These are phyloP conservation scores for Gaeumannomyces tritici DNA, from an alignment of 2,329 filamentous ascomycete species.

Conservation along the genomic window DNA sequence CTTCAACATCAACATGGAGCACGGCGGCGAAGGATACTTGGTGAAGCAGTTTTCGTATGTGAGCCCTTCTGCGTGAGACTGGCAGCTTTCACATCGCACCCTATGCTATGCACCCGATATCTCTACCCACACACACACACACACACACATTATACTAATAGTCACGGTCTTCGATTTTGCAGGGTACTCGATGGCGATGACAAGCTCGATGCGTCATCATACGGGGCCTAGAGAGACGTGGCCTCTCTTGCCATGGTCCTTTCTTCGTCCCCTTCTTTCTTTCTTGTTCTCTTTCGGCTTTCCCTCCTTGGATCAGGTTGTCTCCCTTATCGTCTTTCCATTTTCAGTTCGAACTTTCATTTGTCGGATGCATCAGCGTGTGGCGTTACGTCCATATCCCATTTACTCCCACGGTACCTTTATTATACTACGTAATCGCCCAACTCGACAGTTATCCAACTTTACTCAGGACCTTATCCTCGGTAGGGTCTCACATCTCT, in stretches of 20 bases:
- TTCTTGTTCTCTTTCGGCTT: not conserved
- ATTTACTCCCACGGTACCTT: not conserved
- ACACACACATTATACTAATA: too few relatives aligned
- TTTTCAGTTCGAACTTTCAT: not conserved
- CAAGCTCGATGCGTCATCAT: slow-evolving; percentile 39
- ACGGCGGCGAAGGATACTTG: slow-evolving; percentile 84
- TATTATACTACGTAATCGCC: not conserved
- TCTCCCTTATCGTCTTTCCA: not conserved
- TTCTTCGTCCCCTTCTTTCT: not conserved
- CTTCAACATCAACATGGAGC: slow-evolving; percentile 90
- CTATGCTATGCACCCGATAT: not conserved
- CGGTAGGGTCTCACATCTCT: too few relatives aligned
- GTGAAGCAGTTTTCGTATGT: slow-evolving; percentile 89
- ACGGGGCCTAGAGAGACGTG: slow-evolving; percentile 17
- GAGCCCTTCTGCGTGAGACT: not conserved
- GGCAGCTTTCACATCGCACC: not conserved
- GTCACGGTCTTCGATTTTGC: slow-evolving; percentile 1
- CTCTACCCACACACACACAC: too few relatives aligned
- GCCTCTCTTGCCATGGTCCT: not conserved
- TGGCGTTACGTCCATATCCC: not conserved
- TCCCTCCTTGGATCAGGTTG: too few relatives aligned
- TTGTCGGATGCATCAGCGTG: not conserved
- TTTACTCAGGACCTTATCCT: too few relatives aligned
- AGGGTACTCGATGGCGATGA: slow-evolving; percentile 47
- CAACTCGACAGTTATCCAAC: too few relatives aligned